These are phyloP conservation scores for Pulveroboletus ravenelii DNA, from an alignment of 768 basidiomycete species.

Conservation along the genomic window DNA sequence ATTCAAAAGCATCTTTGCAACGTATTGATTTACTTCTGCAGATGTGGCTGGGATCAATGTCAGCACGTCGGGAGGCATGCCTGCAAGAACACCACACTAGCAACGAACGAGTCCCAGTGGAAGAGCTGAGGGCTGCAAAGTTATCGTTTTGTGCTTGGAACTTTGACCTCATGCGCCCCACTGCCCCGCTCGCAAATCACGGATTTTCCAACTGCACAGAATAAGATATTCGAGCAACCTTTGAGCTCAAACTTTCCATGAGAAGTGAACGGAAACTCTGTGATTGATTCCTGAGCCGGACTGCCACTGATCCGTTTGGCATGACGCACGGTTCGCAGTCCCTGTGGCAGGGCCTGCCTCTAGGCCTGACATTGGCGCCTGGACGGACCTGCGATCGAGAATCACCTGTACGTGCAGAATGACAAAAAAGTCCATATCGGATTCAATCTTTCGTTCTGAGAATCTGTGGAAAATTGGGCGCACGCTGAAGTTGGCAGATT, in stretches of 20 bases:
- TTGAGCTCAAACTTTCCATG: neutral
- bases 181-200: no score
- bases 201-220: neutral
- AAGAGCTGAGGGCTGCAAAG: neutral
- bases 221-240: neutral
- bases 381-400: neutral
- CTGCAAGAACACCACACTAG: neutral
- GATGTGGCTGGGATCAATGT: no score
- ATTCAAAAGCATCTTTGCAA: no score
- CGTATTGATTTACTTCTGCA: no score
- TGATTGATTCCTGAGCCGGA: neutral
- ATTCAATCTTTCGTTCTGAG: neutral
- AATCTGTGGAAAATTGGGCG: neutral
- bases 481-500: neutral
- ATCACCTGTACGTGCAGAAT: neutral
- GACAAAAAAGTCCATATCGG: neutral
- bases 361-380: neutral
- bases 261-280: neutral
- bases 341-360: no score
- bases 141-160: no score
- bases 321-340: neutral
- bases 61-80: no score
- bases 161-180: no score
- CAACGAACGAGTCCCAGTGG: neutral
- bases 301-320: neutral